phyloP scores from a whole-genome alignment of 164 flowering plant species.

The Pachysandra terminalis region DNA sequence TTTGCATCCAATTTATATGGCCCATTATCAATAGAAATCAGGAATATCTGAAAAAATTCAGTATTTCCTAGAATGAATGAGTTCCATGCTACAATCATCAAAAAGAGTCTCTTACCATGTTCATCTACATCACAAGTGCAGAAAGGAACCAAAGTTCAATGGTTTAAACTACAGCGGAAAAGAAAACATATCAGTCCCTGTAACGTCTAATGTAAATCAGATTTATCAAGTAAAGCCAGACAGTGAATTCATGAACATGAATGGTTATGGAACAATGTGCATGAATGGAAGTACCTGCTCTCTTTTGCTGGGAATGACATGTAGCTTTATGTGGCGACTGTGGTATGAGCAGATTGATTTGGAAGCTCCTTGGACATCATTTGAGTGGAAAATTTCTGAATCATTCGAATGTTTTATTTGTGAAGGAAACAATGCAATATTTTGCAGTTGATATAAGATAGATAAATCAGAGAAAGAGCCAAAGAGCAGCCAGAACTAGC shows the following conservation, averaged over 20 bases:
- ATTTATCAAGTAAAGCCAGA: background rate
- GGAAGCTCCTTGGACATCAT: constrained; percentile 35
- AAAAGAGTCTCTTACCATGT: background rate
- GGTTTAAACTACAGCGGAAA: background rate
- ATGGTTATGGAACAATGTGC: background rate
- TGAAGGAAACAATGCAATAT: constrained; percentile 38
- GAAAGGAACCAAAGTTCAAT: background rate
- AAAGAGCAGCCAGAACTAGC: background rate
- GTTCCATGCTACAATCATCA: background rate
- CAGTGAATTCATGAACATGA: background rate
- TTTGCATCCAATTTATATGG: background rate
- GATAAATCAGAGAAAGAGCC: no score
- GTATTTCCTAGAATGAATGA: no score
- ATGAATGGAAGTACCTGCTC: no score
- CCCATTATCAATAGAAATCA: background rate
- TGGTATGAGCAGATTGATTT: constrained; percentile 16
- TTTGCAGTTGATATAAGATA: background rate
- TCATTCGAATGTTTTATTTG: constrained; percentile 37
- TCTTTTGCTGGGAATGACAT: no score
- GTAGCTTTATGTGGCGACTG: constrained; percentile 6
- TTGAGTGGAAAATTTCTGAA: constrained; percentile 47
- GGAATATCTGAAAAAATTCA: background rate
- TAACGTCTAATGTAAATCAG: background rate
- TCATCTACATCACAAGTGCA: background rate
- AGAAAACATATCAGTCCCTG: background rate